phyloP scores from a whole-genome alignment of 169 alveolate genomes.

The Eimeria tenella region DNA sequence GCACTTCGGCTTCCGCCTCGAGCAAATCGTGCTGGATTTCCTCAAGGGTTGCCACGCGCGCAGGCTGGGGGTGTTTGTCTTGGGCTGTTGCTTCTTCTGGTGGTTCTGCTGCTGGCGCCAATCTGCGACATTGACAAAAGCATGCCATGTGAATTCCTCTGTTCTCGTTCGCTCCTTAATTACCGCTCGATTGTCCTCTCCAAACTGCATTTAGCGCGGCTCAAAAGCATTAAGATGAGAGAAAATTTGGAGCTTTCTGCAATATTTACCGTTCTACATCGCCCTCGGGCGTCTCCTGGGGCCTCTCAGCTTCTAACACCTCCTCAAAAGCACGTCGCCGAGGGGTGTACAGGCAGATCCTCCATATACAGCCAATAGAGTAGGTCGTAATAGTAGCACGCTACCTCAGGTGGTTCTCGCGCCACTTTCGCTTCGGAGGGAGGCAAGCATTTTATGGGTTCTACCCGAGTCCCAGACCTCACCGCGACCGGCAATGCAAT shows the following conservation, averaged over 20 bases:
- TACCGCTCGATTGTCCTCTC: conserved; percentile 44
- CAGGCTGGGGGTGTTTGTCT: background rate
- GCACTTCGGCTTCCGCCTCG: conserved; percentile 47
- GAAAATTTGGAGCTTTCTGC: background rate
- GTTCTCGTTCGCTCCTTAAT: background rate
- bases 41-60: conserved; percentile 14
- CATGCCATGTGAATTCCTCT: background rate
- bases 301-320: conserved; percentile 11
- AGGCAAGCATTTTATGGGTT: conserved; percentile 29
- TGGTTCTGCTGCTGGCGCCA: conserved; percentile 35
- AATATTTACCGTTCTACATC: conserved; percentile 38
- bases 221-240: background rate
- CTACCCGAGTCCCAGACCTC: background rate
- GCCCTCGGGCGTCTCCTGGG: conserved; percentile 23
- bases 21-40: conserved; percentile 26
- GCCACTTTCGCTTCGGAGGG: background rate
- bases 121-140: background rate
- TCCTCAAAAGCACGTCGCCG: background rate
- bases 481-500: background rate
- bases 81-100: background rate
- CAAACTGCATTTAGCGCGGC: conserved; percentile 6
- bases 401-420: conserved; percentile 34
- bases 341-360: too few relatives aligned
- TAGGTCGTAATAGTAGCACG: too few relatives aligned
- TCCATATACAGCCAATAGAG: too few relatives aligned